Evolutionary conservation across 805 yeast species (phyloP).

Genomic region (Saccharomycopsis malanga): DNA sequence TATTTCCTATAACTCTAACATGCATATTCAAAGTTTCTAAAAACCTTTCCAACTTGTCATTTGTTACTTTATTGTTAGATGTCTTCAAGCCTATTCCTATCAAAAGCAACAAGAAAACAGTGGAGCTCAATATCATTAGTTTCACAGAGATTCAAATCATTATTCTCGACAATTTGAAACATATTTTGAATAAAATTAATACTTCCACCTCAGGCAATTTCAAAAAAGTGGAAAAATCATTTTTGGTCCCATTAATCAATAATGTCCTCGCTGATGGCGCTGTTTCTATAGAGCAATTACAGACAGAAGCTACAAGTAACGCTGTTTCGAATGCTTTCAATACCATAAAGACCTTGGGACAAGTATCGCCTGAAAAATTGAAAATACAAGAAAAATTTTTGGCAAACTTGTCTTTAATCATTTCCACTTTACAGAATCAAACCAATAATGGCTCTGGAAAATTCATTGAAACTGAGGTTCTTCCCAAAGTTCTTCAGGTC

Average conservation of each 20-base stretch:
- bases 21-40: constrained; percentile 58
- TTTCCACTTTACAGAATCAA: constrained; percentile 38
- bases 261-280: constrained; percentile 23
- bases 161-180: constrained; percentile 27
- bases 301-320: constrained; percentile 21
- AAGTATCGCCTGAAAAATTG: constrained; percentile 22
- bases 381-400: constrained; percentile 32
- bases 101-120: constrained; percentile 21
- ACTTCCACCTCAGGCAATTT: constrained; percentile 24
- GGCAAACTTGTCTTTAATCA: constrained; percentile 28
- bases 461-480: constrained; percentile 58
- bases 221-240: constrained; percentile 26
- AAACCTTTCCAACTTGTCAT: constrained; percentile 66
- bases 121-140: constrained; percentile 28
- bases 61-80: constrained; percentile 56
- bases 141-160: constrained; percentile 29
- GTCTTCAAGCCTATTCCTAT: constrained; percentile 21
- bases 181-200: constrained; percentile 27
- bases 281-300: constrained; percentile 21
- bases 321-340: constrained; percentile 20
- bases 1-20: constrained; percentile 39
- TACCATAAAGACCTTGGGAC: constrained; percentile 20
- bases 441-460: constrained; percentile 24
- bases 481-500: constrained; percentile 63
- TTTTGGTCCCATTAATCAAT: constrained; percentile 30